A percentile compares a stretch with the other conserved stretches of the same genome.
Evolutionary conservation across 2,329 filamentous ascomycete species (phyloP).

Genomic region (Boeremia exigua): DNA sequence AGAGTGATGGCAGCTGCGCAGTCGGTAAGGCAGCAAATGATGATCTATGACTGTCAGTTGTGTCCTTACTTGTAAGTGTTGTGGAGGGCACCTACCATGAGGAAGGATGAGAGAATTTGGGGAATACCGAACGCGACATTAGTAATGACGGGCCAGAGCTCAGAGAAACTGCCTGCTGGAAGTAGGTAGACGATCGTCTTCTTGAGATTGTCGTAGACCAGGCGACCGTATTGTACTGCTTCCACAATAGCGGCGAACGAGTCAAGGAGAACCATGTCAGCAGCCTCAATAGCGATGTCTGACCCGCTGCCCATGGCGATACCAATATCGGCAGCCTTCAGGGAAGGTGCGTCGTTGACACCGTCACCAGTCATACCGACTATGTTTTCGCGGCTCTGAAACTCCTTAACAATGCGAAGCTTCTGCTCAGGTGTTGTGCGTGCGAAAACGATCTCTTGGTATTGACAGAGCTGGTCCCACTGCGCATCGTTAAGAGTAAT

Average conservation of each 20-base stretch:
- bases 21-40: conserved; percentile 73
- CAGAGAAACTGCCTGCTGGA: conserved; percentile 74
- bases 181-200: conserved; percentile 79
- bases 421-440: conserved; percentile 78
- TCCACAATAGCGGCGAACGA: conserved; percentile 75
- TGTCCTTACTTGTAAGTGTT: not conserved
- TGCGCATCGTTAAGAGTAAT: conserved; percentile 69
- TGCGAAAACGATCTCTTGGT: conserved; percentile 77
- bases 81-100: conserved; percentile 58
- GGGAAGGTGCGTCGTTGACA: conserved; percentile 59
- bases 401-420: conserved; percentile 77
- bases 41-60: conserved; percentile 25
- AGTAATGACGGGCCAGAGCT: conserved; percentile 77
- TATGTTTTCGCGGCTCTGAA: conserved; percentile 66
- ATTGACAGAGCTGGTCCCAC: conserved; percentile 70
- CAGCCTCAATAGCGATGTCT: conserved; percentile 67
- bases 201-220: conserved; percentile 81
- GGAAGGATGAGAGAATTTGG: conserved; percentile 74
- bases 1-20: conserved; percentile 68
- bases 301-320: conserved; percentile 65
- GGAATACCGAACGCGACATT: conserved; percentile 75
- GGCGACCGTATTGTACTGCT: conserved; percentile 73
- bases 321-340: conserved; percentile 65
- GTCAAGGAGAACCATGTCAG: conserved; percentile 69
- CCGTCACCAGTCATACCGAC: conserved; percentile 61